A percentile compares a stretch with the other conserved stretches of the same genome.
Conservation (phyloP, 352 stramenopile genomes). For the Pythium guiyangense region DNA sequence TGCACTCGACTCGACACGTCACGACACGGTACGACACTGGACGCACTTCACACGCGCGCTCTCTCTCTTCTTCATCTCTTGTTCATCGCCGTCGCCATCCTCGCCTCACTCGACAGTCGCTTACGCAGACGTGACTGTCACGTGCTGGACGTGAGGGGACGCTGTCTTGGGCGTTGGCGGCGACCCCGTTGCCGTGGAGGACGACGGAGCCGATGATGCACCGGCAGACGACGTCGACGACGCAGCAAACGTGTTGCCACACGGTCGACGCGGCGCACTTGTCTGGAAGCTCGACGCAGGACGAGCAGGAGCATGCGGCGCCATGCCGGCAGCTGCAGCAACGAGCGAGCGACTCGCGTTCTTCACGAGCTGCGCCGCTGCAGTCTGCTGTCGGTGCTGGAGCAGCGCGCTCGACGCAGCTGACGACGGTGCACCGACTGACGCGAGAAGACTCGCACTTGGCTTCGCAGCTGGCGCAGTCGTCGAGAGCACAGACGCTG, state of each 20-base stretch:
- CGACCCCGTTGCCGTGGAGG: slow-evolving; percentile 28
- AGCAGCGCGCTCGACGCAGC: slow-evolving; percentile 5
- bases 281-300: slow-evolving; percentile 30
- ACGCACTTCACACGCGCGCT: too few relatives aligned
- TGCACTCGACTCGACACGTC: too few relatives aligned
- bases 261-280: slow-evolving; percentile 25
- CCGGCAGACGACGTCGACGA: slow-evolving; percentile 41
- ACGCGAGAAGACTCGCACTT: slow-evolving; percentile 5
- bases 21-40: too few relatives aligned
- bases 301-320: slow-evolving; percentile 2
- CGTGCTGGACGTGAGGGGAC: slow-evolving; percentile 53
- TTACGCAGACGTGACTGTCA: slow-evolving; percentile 69
- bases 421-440: slow-evolving; percentile 2
- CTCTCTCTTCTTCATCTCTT: too few relatives aligned
- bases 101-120: background rate
- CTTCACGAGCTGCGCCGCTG: slow-evolving; percentile 11
- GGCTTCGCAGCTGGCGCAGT: background rate
- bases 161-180: slow-evolving; percentile 41
- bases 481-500: slow-evolving; percentile 13
- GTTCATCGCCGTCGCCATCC: background rate
- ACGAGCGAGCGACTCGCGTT: slow-evolving; percentile 6
- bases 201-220: slow-evolving; percentile 29
- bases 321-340: slow-evolving; percentile 4
- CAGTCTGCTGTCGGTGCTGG: slow-evolving; percentile 12
- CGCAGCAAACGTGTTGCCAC: slow-evolving; percentile 40